Evolutionary conservation across 148 eudicot species (phyloP).

Genomic region (Hydrangea macrophylla): DNA sequence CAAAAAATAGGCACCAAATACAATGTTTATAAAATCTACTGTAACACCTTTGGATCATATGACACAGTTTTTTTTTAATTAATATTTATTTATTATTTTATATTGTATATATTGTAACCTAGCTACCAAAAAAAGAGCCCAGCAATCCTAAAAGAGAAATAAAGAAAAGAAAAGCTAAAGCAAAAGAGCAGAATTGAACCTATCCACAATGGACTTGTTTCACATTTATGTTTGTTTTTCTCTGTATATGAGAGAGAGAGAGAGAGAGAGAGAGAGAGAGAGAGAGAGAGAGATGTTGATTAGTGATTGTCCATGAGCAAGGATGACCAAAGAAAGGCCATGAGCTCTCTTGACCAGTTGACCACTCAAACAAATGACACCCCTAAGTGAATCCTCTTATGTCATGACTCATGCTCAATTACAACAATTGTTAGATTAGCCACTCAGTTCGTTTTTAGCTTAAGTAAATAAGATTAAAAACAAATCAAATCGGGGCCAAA

Average conservation of each 20-base stretch:
- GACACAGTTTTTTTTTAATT: too few species aligned
- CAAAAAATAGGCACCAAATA: slow-evolving; percentile 12
- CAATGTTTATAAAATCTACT: too few species aligned
- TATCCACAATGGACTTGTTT: not conserved
- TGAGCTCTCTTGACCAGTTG: too few species aligned
- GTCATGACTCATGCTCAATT: too few species aligned
- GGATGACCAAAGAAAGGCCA: too few species aligned
- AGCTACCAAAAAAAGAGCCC: slow-evolving; percentile 4
- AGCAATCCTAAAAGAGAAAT: not conserved
- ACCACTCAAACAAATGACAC: too few species aligned
- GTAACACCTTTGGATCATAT: slow-evolving; percentile 28
- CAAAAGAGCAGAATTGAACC: not conserved
- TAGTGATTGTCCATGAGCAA: not conserved
- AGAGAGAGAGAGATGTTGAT: not conserved
- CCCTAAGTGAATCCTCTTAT: too few species aligned
- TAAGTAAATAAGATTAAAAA: too few species aligned
- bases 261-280: not conserved
- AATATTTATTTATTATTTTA: too few species aligned
- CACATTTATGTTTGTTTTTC: not conserved
- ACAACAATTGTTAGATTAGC: too few species aligned
- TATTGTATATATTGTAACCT: not conserved
- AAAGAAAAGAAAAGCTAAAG: slow-evolving; percentile 6
- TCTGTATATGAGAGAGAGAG: not conserved
- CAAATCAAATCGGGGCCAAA: too few species aligned
- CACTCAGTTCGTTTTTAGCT: too few species aligned